phyloP scores from a whole-genome alignment of 225 moss, liverwort and hornwort species.

The Pseudoscleropodium purum region DNA sequence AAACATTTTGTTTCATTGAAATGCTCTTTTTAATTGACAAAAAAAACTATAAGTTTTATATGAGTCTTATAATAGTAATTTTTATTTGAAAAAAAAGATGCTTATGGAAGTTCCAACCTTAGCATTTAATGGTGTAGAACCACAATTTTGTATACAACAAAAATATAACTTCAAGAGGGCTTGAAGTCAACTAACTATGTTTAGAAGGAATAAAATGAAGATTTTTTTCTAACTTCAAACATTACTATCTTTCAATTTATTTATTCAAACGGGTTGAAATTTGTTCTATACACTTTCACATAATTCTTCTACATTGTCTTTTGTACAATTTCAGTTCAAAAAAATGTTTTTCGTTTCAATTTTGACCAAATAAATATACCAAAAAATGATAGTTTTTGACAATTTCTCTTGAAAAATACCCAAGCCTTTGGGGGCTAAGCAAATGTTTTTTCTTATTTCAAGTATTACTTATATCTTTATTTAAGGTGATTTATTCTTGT shows the following conservation, averaged over 20 bases:
- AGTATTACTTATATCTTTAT: background rate
- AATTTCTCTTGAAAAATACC: background rate
- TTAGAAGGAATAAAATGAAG: background rate
- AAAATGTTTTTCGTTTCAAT: background rate
- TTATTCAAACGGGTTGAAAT: background rate
- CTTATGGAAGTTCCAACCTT: background rate
- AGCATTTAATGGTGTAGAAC: too few species aligned
- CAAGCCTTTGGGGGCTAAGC: accelerated
- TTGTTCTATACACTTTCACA: background rate
- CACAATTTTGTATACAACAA: background rate
- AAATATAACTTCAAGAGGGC: background rate
- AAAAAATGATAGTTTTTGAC: background rate
- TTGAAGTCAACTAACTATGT: accelerated
- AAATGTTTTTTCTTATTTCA: background rate
- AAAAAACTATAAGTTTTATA: background rate
- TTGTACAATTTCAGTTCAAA: accelerated
- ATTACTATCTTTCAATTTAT: background rate
- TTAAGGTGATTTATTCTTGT: background rate
- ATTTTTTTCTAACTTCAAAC: background rate
- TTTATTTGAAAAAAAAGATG: background rate
- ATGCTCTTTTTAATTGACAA: background rate
- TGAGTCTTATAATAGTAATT: accelerated
- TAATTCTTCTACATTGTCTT: background rate
- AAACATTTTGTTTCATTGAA: background rate
- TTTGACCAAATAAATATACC: background rate